phyloP scores from a whole-genome alignment of 1,284 basidiomycete genomes.

The Ganoderma boninense region DNA sequence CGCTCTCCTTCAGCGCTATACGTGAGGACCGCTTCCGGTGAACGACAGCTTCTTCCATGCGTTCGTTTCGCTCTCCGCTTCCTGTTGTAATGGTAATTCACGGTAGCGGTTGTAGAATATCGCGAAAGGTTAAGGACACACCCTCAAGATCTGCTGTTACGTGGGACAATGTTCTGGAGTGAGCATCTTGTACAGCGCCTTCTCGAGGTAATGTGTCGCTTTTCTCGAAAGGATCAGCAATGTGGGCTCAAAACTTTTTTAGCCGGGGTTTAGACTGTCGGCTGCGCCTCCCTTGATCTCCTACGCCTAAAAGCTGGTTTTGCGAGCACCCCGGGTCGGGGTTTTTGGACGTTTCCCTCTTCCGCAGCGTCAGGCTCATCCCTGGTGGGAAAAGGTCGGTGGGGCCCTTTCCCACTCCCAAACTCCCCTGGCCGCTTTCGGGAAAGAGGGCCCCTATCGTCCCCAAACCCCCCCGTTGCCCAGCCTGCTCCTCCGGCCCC shows the following conservation, averaged over 20 bases:
- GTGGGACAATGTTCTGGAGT: constrained; percentile 71
- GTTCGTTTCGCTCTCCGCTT: constrained; percentile 66
- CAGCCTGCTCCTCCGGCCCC: constrained; percentile 28
- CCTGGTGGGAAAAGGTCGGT: constrained; percentile 65
- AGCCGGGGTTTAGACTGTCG: background rate
- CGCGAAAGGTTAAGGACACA: constrained; percentile 43
- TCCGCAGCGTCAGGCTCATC: constrained; percentile 26
- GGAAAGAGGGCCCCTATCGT: constrained; percentile 22
- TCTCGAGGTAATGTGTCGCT: constrained; percentile 82
- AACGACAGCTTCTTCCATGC: constrained; percentile 72
- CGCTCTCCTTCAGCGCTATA: constrained; percentile 76
- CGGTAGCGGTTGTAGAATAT: constrained; percentile 4
- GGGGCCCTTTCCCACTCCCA: constrained; percentile 72
- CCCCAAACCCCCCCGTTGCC: constrained; percentile 12
- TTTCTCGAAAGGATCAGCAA: constrained; percentile 77
- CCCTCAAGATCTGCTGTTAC: constrained; percentile 72
- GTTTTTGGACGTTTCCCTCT: constrained; percentile 15
- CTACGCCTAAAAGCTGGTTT: constrained; percentile 3
- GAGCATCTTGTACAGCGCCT: constrained; percentile 76
- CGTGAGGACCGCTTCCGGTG: constrained; percentile 88
- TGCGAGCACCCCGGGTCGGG: constrained; percentile 9
- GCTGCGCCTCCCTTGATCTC: constrained; percentile 9
- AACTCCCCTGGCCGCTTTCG: too few species aligned
- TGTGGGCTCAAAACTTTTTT: constrained; percentile 41
- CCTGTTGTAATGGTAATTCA: constrained; percentile 51